A percentile compares a stretch with the other conserved stretches of the same genome.
These are phyloP conservation scores for Pseudogymnoascus sp. DNA, from an alignment of 2,329 filamentous ascomycete genomes.

Conservation along the genomic window DNA sequence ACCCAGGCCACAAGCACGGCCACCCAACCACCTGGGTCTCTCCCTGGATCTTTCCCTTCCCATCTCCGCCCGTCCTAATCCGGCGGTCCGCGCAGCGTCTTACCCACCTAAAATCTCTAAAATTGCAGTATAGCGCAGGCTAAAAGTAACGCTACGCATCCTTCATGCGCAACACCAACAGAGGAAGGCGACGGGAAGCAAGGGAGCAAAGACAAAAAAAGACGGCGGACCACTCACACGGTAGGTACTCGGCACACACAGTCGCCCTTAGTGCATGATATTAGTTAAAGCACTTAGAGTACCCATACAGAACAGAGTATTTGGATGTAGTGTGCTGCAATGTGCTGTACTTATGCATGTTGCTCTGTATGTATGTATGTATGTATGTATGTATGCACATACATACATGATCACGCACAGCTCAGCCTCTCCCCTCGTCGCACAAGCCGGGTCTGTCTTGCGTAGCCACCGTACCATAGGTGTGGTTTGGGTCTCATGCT, in stretches of 20 bases:
- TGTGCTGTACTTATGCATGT: not conserved
- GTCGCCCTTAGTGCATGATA: not conserved
- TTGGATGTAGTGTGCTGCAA: not conserved
- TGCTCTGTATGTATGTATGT: not conserved
- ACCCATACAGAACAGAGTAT: not conserved
- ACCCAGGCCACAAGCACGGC: not conserved
- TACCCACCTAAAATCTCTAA: not conserved
- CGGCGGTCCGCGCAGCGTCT: not conserved
- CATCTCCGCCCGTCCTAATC: not conserved
- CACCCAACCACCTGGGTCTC: not conserved
- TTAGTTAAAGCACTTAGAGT: not conserved
- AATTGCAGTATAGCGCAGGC: not conserved
- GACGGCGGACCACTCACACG: not conserved
- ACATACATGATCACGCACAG: not conserved
- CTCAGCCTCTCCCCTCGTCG: not conserved
- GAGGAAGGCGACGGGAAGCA: not conserved
- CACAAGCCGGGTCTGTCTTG: not conserved
- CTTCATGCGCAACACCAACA: not conserved
- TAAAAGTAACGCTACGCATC: not conserved
- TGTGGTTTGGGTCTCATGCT: not conserved
- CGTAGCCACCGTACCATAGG: not conserved
- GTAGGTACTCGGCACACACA: not conserved
- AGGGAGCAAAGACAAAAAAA: not conserved
- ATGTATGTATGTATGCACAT: too few relatives aligned
- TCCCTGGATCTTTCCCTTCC: not conserved